A percentile compares a stretch with the other conserved stretches of the same genome.
These are phyloP conservation scores for Aspergillus calidoustus DNA, from an alignment of 2,329 filamentous ascomycete genomes.

Conservation along the genomic window DNA sequence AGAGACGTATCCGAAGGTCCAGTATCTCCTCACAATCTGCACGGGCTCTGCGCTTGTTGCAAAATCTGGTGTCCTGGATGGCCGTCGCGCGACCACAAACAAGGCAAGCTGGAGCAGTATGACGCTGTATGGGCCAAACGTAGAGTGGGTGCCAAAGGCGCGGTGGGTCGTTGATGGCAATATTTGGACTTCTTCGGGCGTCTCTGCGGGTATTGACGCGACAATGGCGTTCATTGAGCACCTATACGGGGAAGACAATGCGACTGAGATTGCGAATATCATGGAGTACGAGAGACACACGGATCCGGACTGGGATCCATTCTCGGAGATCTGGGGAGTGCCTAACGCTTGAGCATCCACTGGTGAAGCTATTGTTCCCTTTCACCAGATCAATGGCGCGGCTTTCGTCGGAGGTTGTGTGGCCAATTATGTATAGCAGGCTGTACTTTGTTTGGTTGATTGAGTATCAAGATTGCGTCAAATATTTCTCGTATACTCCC, in stretches of 20 bases:
- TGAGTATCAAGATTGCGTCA: no score
- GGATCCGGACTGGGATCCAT: constrained; percentile 59
- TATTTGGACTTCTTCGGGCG: constrained; percentile 68
- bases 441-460: not conserved
- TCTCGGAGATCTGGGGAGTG: constrained; percentile 44
- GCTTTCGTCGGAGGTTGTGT: not conserved
- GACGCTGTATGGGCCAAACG: constrained; percentile 51
- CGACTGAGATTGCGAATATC: constrained; percentile 52
- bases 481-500: no score
- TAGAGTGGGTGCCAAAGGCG: constrained; percentile 64
- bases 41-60: constrained; percentile 8
- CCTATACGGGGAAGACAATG: constrained; percentile 59
- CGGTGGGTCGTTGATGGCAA: constrained; percentile 70
- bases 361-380: not conserved
- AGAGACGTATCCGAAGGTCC: not conserved
- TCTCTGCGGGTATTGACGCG: constrained; percentile 67
- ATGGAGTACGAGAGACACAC: constrained; percentile 64
- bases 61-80: constrained; percentile 51
- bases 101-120: constrained; percentile 61
- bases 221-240: constrained; percentile 61
- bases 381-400: not conserved
- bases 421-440: not conserved
- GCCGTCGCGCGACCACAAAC: constrained; percentile 67
- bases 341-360: not conserved
- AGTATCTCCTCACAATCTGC: constrained; percentile 8